Conservation (phyloP, 75 land plant species). For the Azolla pinnata region DNA sequence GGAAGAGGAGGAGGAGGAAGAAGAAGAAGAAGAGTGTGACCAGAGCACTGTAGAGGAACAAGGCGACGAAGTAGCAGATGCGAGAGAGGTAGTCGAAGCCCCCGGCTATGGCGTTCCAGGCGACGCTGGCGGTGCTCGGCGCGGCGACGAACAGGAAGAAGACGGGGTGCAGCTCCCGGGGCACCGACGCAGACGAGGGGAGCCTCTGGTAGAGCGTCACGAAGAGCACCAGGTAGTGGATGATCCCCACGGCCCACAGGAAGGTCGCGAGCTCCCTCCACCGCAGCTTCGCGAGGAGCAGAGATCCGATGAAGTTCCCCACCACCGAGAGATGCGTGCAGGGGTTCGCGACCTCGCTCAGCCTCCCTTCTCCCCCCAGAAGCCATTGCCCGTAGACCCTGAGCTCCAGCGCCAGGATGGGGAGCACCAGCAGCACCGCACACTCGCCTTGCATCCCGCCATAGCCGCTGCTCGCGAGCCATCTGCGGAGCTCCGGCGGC, state of each 20-base stretch:
- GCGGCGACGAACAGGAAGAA: constrained; percentile 88
- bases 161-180: constrained; percentile 89
- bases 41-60: constrained; percentile 65
- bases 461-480: too few species aligned
- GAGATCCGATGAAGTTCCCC: constrained; percentile 85
- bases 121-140: constrained; percentile 80
- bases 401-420: constrained; percentile 58
- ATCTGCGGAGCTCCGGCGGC: constrained; percentile 30
- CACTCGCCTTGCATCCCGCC: constrained; percentile 40
- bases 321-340: constrained; percentile 80
- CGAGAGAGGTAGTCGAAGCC: constrained; percentile 52
- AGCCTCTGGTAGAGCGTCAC: constrained; percentile 86
- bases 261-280: constrained; percentile 78
- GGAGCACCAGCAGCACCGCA: constrained; percentile 70
- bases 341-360: constrained; percentile 82
- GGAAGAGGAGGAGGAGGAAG: background rate
- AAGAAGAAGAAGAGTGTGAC: constrained; percentile 6
- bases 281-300: constrained; percentile 48
- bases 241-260: constrained; percentile 78
- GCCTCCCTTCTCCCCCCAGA: constrained; percentile 73
- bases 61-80: constrained; percentile 63
- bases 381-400: constrained; percentile 96
- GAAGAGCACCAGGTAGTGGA: constrained; percentile 80
- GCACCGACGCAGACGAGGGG: constrained; percentile 73
- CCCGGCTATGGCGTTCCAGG: constrained; percentile 67